Evolutionary conservation across 768 basidiomycete genomes (phyloP), one percentile per base, ranked within the genome.

Genomic region (Brasilioporus rufonigricans): DNA sequence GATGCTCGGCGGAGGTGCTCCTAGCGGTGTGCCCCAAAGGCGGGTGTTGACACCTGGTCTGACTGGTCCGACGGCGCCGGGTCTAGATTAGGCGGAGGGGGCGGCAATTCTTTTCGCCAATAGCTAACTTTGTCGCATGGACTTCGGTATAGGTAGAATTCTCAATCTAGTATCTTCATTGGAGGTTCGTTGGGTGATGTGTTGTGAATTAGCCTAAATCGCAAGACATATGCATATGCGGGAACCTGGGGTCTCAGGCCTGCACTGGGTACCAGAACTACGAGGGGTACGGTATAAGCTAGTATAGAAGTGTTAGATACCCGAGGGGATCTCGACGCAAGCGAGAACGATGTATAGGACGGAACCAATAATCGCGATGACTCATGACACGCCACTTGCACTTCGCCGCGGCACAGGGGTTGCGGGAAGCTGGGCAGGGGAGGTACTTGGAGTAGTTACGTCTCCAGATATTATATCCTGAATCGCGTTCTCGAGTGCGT

Each of bases 391-490:
- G 48, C 62, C 68, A 52, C 72, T 81, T 35, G 77, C 76, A 57
- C 69, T 77, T 64, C 78, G 74, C 58, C 79, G 74, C 43, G 77
- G 68, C 18, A 68, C 69, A 33, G 74, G 73, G 21, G 60, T 59
- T n/a, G 49, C 51, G 31, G 60, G 52, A 33, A 59, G 60, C 29
- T 79, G 79, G 4, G 82, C 77, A 8, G 88, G 85, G 5, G 87
- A 88, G 36, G 84, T 73, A 59, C 77, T 83, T 24, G 75, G 66
- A 5, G 76, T 64, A 33, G 72, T 58, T 16, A 81, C 70, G 55
- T 89, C 89, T 27, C 84, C 85, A 57, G 86, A 90, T 65, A 97
- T 93, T 45, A 96, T 89, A 64, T 96, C 93, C 61, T 94, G 91
- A 52, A 97, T 94, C 12, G 93, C 84, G 18, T 84, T 84, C 66